These are phyloP conservation scores for Talaromyces sp. DNA, from an alignment of 2,329 filamentous ascomycete genomes.

Conservation along the genomic window DNA sequence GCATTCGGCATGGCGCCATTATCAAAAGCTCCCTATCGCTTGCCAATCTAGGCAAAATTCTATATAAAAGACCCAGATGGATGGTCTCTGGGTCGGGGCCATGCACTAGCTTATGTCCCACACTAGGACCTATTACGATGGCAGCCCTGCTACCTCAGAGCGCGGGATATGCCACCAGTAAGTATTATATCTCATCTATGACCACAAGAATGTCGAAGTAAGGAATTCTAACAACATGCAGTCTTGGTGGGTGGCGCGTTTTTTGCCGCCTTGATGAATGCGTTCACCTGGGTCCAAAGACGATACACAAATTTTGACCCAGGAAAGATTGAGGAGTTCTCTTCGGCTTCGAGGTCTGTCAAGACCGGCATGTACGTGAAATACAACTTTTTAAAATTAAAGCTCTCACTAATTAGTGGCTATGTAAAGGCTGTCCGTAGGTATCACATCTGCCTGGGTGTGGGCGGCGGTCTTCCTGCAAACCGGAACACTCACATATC, in stretches of 20 bases:
- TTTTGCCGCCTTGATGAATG: slow-evolving; percentile 44
- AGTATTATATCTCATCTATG: neutral
- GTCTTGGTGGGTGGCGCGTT: slow-evolving; percentile 32
- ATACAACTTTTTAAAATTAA: too few species aligned
- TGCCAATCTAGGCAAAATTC: neutral
- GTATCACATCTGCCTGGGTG: slow-evolving; percentile 50
- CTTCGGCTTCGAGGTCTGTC: slow-evolving; percentile 41
- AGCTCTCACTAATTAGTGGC: neutral
- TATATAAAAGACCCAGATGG: neutral
- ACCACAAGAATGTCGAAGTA: too few species aligned
- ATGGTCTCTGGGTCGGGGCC: neutral
- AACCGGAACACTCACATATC: slow-evolving; percentile 42
- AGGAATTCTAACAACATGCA: neutral
- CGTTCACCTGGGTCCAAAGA: slow-evolving; percentile 43
- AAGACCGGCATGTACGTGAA: slow-evolving; percentile 34
- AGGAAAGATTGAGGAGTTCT: slow-evolving; percentile 47
- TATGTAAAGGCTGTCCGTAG: slow-evolving; percentile 36
- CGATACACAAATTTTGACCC: slow-evolving; percentile 30
- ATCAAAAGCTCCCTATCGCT: too few species aligned
- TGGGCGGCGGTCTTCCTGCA: slow-evolving; percentile 47
- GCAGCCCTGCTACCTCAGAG: neutral
- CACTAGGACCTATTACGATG: neutral
- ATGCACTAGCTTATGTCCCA: neutral
- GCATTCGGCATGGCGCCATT: neutral
- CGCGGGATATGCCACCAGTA: slow-evolving; percentile 6